Percentiles rank a stretch among this genome's conserved stretches.
Evolutionary conservation across 23 red algal genomes (phyloP).

Genomic region (Gracilaria caudata): DNA sequence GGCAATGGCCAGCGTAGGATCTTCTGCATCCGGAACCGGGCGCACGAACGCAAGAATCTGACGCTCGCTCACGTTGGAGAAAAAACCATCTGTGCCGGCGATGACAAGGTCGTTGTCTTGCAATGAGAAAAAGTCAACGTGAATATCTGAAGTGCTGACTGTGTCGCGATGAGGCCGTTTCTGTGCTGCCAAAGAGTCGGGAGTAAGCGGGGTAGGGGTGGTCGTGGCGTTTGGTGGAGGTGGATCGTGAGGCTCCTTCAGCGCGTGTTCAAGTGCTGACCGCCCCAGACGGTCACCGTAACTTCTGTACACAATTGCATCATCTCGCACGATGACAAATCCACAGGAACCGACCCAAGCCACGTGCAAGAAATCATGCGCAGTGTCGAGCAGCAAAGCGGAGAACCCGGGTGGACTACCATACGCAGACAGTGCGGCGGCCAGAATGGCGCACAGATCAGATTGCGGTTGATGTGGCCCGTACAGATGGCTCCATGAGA

Average conservation of each 20-base stretch:
- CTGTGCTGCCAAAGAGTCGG: conserved; percentile 1
- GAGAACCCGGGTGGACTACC: conserved; percentile 40
- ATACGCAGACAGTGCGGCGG: conserved; percentile 1
- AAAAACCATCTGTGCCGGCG: conserved; percentile 78
- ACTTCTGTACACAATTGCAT: conserved; percentile 49
- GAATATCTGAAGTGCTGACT: not conserved
- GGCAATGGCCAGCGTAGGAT: conserved; percentile 73
- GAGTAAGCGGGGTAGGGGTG: not conserved
- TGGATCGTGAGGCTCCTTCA: not conserved
- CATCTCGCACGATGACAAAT: conserved; percentile 49
- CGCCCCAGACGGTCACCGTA: conserved; percentile 8
- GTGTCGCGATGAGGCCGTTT: conserved; percentile 12
- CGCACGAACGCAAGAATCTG: conserved; percentile 88
- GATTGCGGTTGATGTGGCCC: conserved; percentile 15
- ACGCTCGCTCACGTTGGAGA: conserved; percentile 69
- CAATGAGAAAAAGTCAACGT: conserved; percentile 52
- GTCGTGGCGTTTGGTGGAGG: not conserved
- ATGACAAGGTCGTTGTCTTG: conserved; percentile 69
- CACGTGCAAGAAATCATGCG: conserved; percentile 31
- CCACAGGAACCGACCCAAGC: conserved; percentile 67
- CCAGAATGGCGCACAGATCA: conserved; percentile 15
- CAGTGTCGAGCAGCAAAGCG: conserved; percentile 38
- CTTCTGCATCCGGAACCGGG: conserved; percentile 62
- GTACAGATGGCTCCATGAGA: conserved; percentile 11
- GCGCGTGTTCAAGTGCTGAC: conserved; percentile 25